Evolutionary conservation across 2,329 filamentous ascomycete genomes (phyloP), one percentile per base, ranked within the genome.

Genomic region (Cladosporium phlei): DNA sequence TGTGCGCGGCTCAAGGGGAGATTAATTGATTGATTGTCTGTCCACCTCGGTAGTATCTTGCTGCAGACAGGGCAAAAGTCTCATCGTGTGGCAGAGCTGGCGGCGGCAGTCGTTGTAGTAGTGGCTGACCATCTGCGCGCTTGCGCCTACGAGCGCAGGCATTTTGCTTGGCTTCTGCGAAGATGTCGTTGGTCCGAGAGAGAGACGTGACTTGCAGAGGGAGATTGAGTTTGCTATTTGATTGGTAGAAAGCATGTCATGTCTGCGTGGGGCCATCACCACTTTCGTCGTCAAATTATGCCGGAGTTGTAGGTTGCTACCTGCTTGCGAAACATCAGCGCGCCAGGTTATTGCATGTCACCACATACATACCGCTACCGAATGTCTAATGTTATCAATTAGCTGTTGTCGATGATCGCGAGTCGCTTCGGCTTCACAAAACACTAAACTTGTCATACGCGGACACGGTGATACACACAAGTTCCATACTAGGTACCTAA

Each of bases 311-410:
- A n/a, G n/a, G n/a, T n/a, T n/a, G n/a, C n/a, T n/a, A n/a, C n/a
- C n/a, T n/a, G n/a, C n/a, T n/a, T n/a, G n/a, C n/a, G 21, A 22
- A 38, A 22, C 35, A 32, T 44, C 39, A 33, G 21, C 29, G 30
- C 40, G n/a, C n/a, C n/a, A n/a, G n/a, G n/a, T 44, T 44, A 44
- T 29, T 44, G 40, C 40, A 44, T 33, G 29, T 34, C 21, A 44
- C 30, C 28, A 32, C 14, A n/a, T n/a, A n/a, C n/a, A n/a, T n/a
- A n/a, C n/a, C n/a, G n/a, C n/a, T n/a, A n/a, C n/a, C n/a, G n/a
- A n/a, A n/a, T n/a, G n/a, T n/a, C n/a, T n/a, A n/a, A n/a, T n/a
- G n/a, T n/a, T n/a, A n/a, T n/a, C n/a, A n/a, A n/a, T n/a, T n/a
- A n/a, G n/a, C 9, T 33, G 30, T 17, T 24, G 9, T 17, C 17